Base-by-base conservation (phyloP, 73 alveolate genomes). In the Symbiodinium natans region DNA sequence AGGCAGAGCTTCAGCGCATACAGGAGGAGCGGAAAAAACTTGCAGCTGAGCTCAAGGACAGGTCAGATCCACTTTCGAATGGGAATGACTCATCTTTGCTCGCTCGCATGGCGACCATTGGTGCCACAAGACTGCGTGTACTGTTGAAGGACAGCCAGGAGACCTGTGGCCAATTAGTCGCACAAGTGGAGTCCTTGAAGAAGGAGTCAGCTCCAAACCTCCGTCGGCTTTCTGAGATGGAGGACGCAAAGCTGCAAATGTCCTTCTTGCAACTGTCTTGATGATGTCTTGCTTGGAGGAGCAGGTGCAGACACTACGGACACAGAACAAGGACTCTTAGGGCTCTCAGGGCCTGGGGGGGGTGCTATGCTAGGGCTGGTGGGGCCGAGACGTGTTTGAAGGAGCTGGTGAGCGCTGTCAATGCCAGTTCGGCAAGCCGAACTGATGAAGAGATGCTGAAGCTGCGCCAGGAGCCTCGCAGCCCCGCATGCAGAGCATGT, bases 11-110 rank as follows among this genome's bases (percentile, higher is more conserved):
- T 48, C 93, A 85, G 52, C 80, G 93, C 27, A 48, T 33, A 33
- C 93, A 85, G 48, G 93, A 85, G 82, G 82, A 85, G 68, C 77
- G 93, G 31, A 85, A 36, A n/a, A 85, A 85, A 36, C 71, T 85
- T 48, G 38, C 93, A 10, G 41, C 54, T 38, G 93, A 85, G 82
- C 82, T 85, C n/a, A 73, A 85, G 93, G 93, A 34, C 8, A 13
- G 34, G 92, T n/a, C n/a, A n/a, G n/a, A n/a, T n/a, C n/a, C n/a
- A n/a, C n/a, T n/a, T n/a, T n/a, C n/a, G n/a, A n/a, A n/a, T n/a
- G n/a, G n/a, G n/a, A n/a, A n/a, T n/a, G n/a, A n/a, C n/a, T n/a
- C n/a, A n/a, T n/a, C n/a, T n/a, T n/a, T n/a, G n/a, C n/a, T n/a
- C n/a, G n/a, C n/a, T n/a, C n/a, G n/a, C n/a, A n/a, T n/a, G n/a